Conservation (phyloP, 805 yeast genomes). For the Brettanomyces sp. region DNA sequence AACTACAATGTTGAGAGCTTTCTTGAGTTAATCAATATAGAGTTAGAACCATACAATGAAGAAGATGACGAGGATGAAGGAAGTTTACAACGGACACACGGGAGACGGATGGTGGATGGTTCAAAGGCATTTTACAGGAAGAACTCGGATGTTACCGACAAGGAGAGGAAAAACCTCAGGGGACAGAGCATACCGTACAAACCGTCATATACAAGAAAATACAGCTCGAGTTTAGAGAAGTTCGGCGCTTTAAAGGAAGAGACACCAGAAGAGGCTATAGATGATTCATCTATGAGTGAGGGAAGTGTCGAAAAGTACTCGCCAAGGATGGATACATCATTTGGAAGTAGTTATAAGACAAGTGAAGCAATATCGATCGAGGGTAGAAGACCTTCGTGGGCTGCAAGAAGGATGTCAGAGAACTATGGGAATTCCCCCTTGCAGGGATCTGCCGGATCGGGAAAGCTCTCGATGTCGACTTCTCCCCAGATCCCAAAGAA, state of each 20-base stretch:
- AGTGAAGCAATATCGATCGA: constrained; percentile 2
- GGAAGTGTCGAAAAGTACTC: no score
- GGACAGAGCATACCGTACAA: not conserved
- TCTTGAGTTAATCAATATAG: constrained; percentile 60
- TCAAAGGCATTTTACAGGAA: not conserved
- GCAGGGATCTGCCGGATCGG: constrained; percentile 13
- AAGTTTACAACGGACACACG: not conserved
- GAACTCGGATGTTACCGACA: not conserved
- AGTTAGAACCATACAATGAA: constrained; percentile 33
- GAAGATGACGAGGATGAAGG: constrained; percentile 3
- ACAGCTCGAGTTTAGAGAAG: not conserved
- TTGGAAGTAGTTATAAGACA: not conserved
- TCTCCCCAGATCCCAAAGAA: constrained; percentile 66
- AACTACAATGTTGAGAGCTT: constrained; percentile 78
- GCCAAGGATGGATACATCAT: no score
- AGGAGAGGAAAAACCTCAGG: not conserved
- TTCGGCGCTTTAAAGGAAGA: not conserved
- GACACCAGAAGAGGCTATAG: not conserved
- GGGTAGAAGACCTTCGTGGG: constrained; percentile 1
- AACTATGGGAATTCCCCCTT: not conserved
- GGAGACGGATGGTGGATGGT: constrained; percentile 4
- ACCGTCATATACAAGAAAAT: not conserved
- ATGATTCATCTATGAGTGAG: not conserved
- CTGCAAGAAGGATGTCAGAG: not conserved
- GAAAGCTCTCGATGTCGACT: constrained; percentile 42